Evolutionary conservation across 2,329 filamentous ascomycete genomes (phyloP).

Genomic region (Colletotrichum sidae): DNA sequence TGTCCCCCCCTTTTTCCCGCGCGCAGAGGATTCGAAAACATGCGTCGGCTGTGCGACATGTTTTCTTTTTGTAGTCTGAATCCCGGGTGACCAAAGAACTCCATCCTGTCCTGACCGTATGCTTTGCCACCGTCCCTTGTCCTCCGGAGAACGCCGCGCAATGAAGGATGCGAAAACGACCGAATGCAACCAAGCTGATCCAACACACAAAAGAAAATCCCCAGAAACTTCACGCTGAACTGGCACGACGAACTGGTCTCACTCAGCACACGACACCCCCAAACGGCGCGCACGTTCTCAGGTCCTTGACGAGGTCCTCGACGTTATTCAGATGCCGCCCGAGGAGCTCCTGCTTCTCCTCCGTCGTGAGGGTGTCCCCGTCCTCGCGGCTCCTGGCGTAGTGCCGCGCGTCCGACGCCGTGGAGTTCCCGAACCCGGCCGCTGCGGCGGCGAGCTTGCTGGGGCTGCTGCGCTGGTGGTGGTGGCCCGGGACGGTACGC

Average conservation of each 20-base stretch:
- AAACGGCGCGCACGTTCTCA: constrained; percentile 83
- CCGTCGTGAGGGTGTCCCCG: constrained; percentile 71
- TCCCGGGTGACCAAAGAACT: too few species aligned
- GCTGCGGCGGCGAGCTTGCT: constrained; percentile 75
- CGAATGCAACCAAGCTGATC: not conserved
- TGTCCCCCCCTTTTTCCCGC: too few species aligned
- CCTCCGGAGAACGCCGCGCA: constrained; percentile 34
- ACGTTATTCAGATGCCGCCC: constrained; percentile 84
- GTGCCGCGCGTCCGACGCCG: constrained; percentile 45
- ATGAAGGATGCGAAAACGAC: constrained; percentile 20
- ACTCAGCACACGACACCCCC: constrained; percentile 67
- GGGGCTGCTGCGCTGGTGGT: constrained; percentile 69
- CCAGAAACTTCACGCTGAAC: constrained; percentile 16
- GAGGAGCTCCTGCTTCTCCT: constrained; percentile 85
- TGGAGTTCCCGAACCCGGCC: constrained; percentile 46
- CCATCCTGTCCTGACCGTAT: too few species aligned
- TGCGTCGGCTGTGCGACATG: too few species aligned
- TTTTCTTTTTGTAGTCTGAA: too few species aligned
- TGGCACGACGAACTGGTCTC: constrained; percentile 6
- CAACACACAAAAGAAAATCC: constrained; percentile 26
- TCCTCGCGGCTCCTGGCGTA: constrained; percentile 48
- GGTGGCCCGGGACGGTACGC: constrained; percentile 61
- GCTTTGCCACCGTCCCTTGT: not conserved
- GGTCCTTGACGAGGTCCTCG: constrained; percentile 85
- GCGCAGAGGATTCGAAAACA: too few species aligned